Conservation (phyloP, 768 basidiomycete species). For the Podaxis carcinomalis region DNA sequence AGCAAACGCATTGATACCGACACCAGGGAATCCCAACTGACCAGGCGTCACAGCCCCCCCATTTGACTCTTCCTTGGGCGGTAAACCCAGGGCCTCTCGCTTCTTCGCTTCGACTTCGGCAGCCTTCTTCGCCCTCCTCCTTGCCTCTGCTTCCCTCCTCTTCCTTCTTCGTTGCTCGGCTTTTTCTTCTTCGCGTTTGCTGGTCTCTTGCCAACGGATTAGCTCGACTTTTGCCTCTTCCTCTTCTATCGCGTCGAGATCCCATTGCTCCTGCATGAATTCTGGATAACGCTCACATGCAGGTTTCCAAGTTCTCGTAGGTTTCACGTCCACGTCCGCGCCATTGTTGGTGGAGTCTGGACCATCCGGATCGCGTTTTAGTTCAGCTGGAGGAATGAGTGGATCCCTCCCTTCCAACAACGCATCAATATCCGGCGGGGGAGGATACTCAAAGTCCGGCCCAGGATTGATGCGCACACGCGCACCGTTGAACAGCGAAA, state of each 20-base stretch:
- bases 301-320: slow-evolving; percentile 66
- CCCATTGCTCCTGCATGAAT: slow-evolving; percentile 81
- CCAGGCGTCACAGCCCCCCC: neutral
- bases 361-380: slow-evolving; percentile 4
- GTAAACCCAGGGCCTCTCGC: slow-evolving; percentile 2
- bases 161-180: slow-evolving; percentile 44
- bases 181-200: slow-evolving; percentile 44
- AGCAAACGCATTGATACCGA: neutral
- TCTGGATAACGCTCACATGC: slow-evolving; percentile 82
- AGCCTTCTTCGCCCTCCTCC: slow-evolving; percentile 19
- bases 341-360: slow-evolving; percentile 3
- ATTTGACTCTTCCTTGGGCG: neutral
- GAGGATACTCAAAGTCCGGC: slow-evolving; percentile 78
- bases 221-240: slow-evolving; percentile 51
- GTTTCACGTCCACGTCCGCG: slow-evolving; percentile 7
- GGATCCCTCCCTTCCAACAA: slow-evolving; percentile 35
- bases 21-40: neutral
- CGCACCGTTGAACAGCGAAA: slow-evolving; percentile 90
- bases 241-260: slow-evolving; percentile 74
- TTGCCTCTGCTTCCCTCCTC: slow-evolving; percentile 37
- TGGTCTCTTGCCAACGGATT: slow-evolving; percentile 30
- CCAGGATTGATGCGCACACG: slow-evolving; percentile 84
- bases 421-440: slow-evolving; percentile 73
- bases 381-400: neutral
- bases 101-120: slow-evolving; percentile 2